Percentiles rank a stretch among this genome's conserved stretches.
Conservation (phyloP, 1,284 basidiomycete genomes). For the Microbotryomycetes sp. region DNA sequence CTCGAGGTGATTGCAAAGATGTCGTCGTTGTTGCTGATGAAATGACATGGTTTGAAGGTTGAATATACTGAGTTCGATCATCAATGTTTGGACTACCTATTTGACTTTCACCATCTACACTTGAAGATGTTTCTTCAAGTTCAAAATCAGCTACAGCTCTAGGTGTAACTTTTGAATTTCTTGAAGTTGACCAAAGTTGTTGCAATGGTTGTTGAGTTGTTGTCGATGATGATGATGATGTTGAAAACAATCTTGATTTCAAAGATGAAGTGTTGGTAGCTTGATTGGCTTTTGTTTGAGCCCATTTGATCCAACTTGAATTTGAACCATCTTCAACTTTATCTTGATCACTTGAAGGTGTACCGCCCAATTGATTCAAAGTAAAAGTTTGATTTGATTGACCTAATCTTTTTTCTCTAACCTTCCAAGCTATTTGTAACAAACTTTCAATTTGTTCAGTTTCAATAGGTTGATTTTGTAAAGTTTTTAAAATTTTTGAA, state of each 20-base stretch:
- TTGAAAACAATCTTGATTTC: constrained; percentile 5
- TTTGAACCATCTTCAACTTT: background rate
- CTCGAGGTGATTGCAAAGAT: constrained; percentile 22
- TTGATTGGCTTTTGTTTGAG: background rate
- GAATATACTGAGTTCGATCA: constrained; percentile 17
- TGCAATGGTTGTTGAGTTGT: too few relatives aligned
- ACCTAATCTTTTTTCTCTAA: constrained; percentile 23
- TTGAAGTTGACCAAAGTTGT: too few relatives aligned
- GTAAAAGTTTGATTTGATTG: too few relatives aligned
- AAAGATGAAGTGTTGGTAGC: constrained; percentile 4
- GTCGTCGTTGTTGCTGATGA: constrained; percentile 1
- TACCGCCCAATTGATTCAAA: too few relatives aligned
- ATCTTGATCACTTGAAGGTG: background rate
- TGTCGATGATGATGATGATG: background rate
- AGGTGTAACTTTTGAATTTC: background rate
- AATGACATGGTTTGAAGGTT: constrained; percentile 3
- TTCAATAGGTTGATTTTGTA: constrained; percentile 18
- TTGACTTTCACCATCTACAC: constrained; percentile 12
- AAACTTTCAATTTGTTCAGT: constrained; percentile 23
- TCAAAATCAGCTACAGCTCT: constrained; percentile 11
- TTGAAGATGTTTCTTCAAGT: constrained; percentile 18
- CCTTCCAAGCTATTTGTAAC: constrained; percentile 20
- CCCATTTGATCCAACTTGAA: background rate
- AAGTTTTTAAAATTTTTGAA: constrained; percentile 12
- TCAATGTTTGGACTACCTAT: background rate